Conservation (phyloP, 192 early-diverging fungal species). For the Mortierella claussenii region DNA sequence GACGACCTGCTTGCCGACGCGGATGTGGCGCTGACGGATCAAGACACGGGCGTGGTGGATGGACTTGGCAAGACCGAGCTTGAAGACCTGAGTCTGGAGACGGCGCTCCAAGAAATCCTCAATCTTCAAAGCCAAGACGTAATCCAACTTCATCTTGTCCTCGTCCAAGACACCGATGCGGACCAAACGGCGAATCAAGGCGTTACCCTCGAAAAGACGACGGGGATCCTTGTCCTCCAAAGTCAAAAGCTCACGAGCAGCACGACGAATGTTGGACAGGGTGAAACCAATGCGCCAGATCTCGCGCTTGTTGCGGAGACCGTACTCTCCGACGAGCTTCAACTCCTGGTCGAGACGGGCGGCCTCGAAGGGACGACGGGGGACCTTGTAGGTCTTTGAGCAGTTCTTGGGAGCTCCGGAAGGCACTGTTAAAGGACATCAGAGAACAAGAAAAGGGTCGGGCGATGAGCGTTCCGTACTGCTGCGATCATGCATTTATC, state of each 20-base stretch:
- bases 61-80: constrained; percentile 96
- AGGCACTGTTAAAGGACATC: constrained; percentile 27
- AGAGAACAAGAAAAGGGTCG: neutral
- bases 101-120: constrained; percentile 99
- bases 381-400: constrained; percentile 94
- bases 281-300: constrained; percentile 97
- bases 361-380: constrained; percentile 95
- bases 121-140: constrained; percentile 96
- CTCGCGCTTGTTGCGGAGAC: constrained; percentile 99
- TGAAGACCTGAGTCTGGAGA: constrained; percentile 99
- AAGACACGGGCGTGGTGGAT: constrained; percentile 99
- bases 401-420: constrained; percentile 60
- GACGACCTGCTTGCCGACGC: constrained; percentile 97
- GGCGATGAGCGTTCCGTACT: neutral
- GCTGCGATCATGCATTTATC: no score
- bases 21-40: constrained; percentile 98
- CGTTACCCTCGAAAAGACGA: constrained; percentile 99
- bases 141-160: constrained; percentile 98
- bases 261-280: constrained; percentile 99
- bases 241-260: constrained; percentile 98
- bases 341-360: constrained; percentile 96
- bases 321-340: constrained; percentile 96
- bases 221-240: constrained; percentile 96
- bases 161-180: constrained; percentile 99
- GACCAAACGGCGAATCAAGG: constrained; percentile 97